Base-by-base conservation (phyloP, 495 filamentous ascomycete species). In the Hyaloscypha variabilis region DNA sequence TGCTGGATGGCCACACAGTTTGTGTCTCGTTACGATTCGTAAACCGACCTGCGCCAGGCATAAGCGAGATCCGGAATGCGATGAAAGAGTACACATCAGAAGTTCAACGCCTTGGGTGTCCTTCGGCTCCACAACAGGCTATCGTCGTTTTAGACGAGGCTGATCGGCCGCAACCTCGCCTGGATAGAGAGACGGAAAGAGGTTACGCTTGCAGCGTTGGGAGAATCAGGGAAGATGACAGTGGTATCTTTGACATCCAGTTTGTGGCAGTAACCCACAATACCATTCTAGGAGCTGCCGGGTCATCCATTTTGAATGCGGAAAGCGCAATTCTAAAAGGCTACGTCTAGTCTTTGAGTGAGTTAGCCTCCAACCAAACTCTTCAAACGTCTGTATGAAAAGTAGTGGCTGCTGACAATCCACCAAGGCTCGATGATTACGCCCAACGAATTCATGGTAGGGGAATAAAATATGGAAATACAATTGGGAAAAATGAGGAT, bases 311-410 rank as follows among this genome's bases (percentile, higher is more conserved):
- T 74, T 78, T 99, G 63, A 97, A 97, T 75, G 92, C 93, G 14
- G 95, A 97, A 76, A 92, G 93, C 36, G 94, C 94, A 39, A 87
- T 97, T 26, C 84, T 97, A 57, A 96, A 93, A 79, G 95, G 94
- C 10, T 91, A 88, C 69, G 82, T 93, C n/a, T 65, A 53, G 39
- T 58, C 59, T 17, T 46, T 46, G 8, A 31, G 54, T n/a, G n/a
- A n/a, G n/a, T n/a, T n/a, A n/a, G n/a, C n/a, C n/a, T n/a, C n/a
- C n/a, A n/a, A n/a, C n/a, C n/a, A n/a, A n/a, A n/a, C n/a, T n/a
- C n/a, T n/a, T n/a, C n/a, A n/a, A n/a, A n/a, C n/a, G n/a, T n/a
- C n/a, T n/a, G n/a, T n/a, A n/a, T n/a, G n/a, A n/a, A n/a, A n/a
- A n/a, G n/a, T n/a, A n/a, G n/a, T n/a, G n/a, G n/a, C n/a, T n/a